Evolutionary conservation across 768 basidiomycete genomes (phyloP), one percentile per base, ranked within the genome.

Genomic region (Leucosporidium creatinivorum): DNA sequence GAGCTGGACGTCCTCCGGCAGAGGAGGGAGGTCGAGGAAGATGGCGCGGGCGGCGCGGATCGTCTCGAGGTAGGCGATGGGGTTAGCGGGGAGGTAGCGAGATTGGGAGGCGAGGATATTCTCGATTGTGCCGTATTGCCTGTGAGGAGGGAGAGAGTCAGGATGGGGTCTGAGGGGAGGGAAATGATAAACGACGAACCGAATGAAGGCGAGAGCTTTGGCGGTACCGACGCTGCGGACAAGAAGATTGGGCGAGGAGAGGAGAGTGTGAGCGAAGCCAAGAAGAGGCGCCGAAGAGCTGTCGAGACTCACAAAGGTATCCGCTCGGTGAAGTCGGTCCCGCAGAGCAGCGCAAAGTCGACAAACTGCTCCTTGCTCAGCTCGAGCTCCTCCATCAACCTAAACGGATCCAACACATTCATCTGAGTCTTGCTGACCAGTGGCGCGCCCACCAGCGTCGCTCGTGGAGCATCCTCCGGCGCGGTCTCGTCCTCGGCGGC

Each of bases 271-370:
- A 47, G 30, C 23, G 21, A 19, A 39, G 19, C 1, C 48, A 44
- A 28, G 18, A 25, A 13, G 13, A 44, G 18, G 26, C n/a, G n/a
- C n/a, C n/a, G n/a, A n/a, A n/a, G n/a, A n/a, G n/a, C n/a, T n/a
- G n/a, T n/a, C n/a, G n/a, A n/a, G 49, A 62, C 68, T 25, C 36
- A 66, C 69, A 9, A 8, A 1, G 49, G 56, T 1, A 71, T 52
- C 26, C 70, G 54, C 19, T 66, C 67, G 15, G 70, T 66, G 26
- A 72, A 72, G 54, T 72, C 70, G 1, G 70, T 72, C 39, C 70
- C 70, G 55, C 61, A 66, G 6, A 72, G 57, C 26, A 72, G 28
- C 21, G 58, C 58, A 15, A 54, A 68, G 36, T 72, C 70, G 26
- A 66, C 36, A 28, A 72, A 64, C 67, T 58, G n/a, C 31, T 54